phyloP scores from a whole-genome alignment of 441 rosid species.

The Metrosideros polymorpha region DNA sequence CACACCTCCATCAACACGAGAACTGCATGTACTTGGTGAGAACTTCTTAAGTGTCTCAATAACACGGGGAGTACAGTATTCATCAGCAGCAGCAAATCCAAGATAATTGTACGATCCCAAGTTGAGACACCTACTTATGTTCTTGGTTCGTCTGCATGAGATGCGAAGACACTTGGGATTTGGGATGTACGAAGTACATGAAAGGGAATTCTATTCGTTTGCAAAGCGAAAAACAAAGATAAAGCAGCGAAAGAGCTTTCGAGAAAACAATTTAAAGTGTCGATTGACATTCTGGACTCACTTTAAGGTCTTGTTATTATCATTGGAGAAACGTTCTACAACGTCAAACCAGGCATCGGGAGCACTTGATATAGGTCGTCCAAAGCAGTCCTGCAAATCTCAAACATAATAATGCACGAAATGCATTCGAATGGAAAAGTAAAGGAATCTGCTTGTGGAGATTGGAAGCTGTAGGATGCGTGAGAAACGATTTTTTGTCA shows the following conservation, averaged over 20 bases:
- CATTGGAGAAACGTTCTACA: slow-evolving; percentile 76
- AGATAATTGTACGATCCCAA: slow-evolving; percentile 91
- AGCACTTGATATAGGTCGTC: slow-evolving; percentile 77
- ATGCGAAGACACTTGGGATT: background rate
- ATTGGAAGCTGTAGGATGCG: background rate
- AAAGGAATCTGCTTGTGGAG: background rate
- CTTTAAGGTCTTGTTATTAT: slow-evolving; percentile 79
- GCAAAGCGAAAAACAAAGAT: background rate
- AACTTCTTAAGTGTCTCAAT: slow-evolving; percentile 58
- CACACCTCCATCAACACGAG: slow-evolving; percentile 73
- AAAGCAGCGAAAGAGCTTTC: background rate
- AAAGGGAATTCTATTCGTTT: background rate
- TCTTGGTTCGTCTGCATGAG: slow-evolving; percentile 53
- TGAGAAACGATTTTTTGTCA: background rate
- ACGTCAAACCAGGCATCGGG: slow-evolving; percentile 90
- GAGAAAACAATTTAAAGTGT: background rate
- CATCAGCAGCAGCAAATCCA: slow-evolving; percentile 87
- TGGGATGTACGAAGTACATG: background rate
- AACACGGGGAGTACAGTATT: slow-evolving; percentile 81
- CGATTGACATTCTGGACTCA: slow-evolving; percentile 3
- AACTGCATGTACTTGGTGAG: slow-evolving; percentile 74
- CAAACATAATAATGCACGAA: background rate
- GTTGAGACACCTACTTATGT: slow-evolving; percentile 59
- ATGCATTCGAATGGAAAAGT: background rate
- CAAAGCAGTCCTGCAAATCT: slow-evolving; percentile 69